phyloP scores from a whole-genome alignment of 163 green algal species.

The Coccomyxa subellipsoidea region DNA sequence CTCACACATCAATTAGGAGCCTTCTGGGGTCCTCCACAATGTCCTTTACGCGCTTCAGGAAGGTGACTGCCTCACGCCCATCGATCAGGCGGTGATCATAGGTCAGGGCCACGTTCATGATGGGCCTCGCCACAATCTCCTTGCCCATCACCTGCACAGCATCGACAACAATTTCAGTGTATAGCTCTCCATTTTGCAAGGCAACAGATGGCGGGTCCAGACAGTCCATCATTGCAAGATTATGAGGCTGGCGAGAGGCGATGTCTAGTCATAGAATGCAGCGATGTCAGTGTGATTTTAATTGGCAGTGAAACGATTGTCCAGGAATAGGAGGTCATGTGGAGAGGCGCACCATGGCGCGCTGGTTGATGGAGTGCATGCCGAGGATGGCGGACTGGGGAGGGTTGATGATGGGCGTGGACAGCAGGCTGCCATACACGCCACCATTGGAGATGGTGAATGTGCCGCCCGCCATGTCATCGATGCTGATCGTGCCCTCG shows the following conservation, averaged over 20 bases:
- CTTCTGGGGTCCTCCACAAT: constrained; percentile 93
- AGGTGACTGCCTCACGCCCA: constrained; percentile 95
- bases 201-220: neutral
- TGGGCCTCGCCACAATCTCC: constrained; percentile 79
- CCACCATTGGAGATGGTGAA: constrained; percentile 99
- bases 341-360: constrained; percentile 27
- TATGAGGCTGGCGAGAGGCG: too few species aligned
- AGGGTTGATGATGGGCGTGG: constrained; percentile 99
- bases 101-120: constrained; percentile 99
- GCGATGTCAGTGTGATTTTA: too few species aligned
- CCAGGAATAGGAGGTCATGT: neutral
- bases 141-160: constrained; percentile 31
- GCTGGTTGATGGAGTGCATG: constrained; percentile 95
- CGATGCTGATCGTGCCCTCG: constrained; percentile 93
- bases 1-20: constrained; percentile 87
- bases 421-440: constrained; percentile 94
- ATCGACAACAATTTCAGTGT: neutral
- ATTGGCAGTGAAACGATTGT: too few species aligned
- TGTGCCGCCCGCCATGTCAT: constrained; percentile 98
- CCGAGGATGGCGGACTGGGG: constrained; percentile 95
- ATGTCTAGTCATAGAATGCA: too few species aligned
- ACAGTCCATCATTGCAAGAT: too few species aligned
- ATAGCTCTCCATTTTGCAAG: neutral
- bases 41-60: constrained; percentile 98
- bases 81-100: constrained; percentile 99